These are phyloP conservation scores for Thraustochytrium sp. DNA, from an alignment of 352 stramenopile species.

Conservation along the genomic window DNA sequence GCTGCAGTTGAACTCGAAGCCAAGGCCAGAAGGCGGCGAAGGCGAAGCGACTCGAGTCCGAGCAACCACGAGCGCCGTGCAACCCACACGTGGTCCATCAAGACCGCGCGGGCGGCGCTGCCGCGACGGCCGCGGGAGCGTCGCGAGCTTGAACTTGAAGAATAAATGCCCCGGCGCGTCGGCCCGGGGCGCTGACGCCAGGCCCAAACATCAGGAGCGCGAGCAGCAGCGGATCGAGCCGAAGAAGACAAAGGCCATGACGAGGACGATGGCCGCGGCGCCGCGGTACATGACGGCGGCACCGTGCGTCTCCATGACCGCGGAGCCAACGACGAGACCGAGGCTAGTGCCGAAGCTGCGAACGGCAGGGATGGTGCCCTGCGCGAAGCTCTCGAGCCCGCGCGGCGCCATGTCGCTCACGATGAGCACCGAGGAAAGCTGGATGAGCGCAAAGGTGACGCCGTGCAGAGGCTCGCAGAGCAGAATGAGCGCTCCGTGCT, in stretches of 20 bases:
- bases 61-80: too few relatives aligned
- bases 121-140: too few relatives aligned
- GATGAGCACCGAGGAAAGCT: slow-evolving; percentile 18
- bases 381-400: not conserved
- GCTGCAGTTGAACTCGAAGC: too few relatives aligned
- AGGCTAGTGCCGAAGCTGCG: not conserved
- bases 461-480: slow-evolving; percentile 5
- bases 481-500: not conserved
- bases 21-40: too few relatives aligned
- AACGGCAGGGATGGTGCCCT: not conserved
- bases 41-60: too few relatives aligned
- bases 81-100: too few relatives aligned
- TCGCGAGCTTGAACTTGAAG: too few relatives aligned
- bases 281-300: not conserved
- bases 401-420: slow-evolving; percentile 6
- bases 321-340: not conserved
- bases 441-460: not conserved
- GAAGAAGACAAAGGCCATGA: not conserved
- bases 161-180: too few relatives aligned
- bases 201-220: too few relatives aligned
- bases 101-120: too few relatives aligned
- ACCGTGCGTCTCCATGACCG: not conserved
- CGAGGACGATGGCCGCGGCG: not conserved
- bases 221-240: not conserved
- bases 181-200: too few relatives aligned